Conservation (phyloP, 1,284 basidiomycete species). For the Apiotrichum porosum region DNA sequence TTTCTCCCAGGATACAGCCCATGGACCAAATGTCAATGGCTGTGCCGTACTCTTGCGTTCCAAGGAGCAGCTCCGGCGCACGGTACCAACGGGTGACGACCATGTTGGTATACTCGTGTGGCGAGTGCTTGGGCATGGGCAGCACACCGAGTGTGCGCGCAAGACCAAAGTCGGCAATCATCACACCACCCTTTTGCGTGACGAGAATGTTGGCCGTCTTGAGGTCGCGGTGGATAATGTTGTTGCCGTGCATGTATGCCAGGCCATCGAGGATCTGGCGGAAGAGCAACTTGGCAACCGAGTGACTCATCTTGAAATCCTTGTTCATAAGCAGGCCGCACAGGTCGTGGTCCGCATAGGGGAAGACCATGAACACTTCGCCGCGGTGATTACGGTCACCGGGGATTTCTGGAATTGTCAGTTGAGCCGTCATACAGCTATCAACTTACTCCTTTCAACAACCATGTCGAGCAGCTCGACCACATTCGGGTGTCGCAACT, state of each 20-base stretch:
- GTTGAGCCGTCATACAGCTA: too few relatives aligned
- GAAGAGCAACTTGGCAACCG: slow-evolving; percentile 93
- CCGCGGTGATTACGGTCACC: slow-evolving; percentile 48
- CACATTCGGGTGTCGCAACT: slow-evolving; percentile 76
- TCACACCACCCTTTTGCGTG: slow-evolving; percentile 71
- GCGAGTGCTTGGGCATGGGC: slow-evolving; percentile 46
- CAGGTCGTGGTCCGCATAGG: slow-evolving; percentile 99
- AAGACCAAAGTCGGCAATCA: slow-evolving; percentile 95
- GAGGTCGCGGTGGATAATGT: slow-evolving; percentile 96
- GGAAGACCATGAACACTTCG: slow-evolving; percentile 89
- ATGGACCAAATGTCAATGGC: slow-evolving; percentile 99
- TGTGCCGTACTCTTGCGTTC: slow-evolving; percentile 81
- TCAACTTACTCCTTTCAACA: slow-evolving; percentile 47
- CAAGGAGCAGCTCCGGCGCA: slow-evolving; percentile 88
- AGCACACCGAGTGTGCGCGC: slow-evolving; percentile 57
- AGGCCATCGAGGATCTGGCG: slow-evolving; percentile 91
- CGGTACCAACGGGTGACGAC: slow-evolving; percentile 99
- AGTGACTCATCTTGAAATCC: slow-evolving; percentile 69
- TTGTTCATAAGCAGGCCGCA: slow-evolving; percentile 90
- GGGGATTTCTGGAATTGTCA: slow-evolving; percentile 18
- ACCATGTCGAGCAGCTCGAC: slow-evolving; percentile 93
- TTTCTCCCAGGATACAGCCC: slow-evolving; percentile 90
- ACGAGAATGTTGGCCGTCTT: slow-evolving; percentile 97
- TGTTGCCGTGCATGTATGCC: slow-evolving; percentile 89
- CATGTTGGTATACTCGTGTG: slow-evolving; percentile 82